These are phyloP conservation scores for Dactylellina haptotyla DNA, from an alignment of 2,329 filamentous ascomycete genomes.

Conservation along the genomic window DNA sequence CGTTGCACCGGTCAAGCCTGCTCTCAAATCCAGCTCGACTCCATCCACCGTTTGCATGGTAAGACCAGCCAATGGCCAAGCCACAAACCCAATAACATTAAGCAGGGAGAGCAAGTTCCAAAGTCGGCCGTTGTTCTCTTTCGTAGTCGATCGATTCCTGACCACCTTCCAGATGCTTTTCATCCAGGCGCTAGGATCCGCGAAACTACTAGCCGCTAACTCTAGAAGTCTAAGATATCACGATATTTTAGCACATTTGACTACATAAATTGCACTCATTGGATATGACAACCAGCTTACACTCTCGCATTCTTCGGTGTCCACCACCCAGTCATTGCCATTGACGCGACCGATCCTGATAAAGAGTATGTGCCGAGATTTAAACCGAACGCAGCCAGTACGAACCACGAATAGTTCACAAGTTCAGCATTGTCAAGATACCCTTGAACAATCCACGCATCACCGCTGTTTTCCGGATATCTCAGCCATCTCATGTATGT, in stretches of 20 bases:
- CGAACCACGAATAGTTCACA: slow-evolving; percentile 33
- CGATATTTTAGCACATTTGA: slow-evolving; percentile 3
- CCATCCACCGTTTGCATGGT: slow-evolving; percentile 36
- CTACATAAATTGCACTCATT: neutral
- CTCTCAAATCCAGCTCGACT: neutral
- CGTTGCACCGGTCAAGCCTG: neutral
- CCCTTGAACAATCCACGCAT: neutral
- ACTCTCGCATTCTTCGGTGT: neutral
- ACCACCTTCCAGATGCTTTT: neutral
- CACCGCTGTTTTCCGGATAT: slow-evolving; percentile 5
- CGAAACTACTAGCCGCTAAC: neutral
- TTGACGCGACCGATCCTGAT: slow-evolving; percentile 12
- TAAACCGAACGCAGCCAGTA: slow-evolving; percentile 6
- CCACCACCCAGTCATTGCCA: slow-evolving; percentile 9
- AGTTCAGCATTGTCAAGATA: slow-evolving; percentile 23
- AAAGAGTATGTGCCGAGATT: slow-evolving; percentile 20
- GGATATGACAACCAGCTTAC: neutral
- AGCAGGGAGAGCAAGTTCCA: slow-evolving; percentile 16
- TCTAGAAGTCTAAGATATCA: slow-evolving; percentile 8
- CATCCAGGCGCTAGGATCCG: slow-evolving; percentile 12
- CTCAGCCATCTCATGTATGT: slow-evolving; percentile 33
- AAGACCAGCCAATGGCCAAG: slow-evolving; percentile 32
- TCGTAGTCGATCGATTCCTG: neutral
- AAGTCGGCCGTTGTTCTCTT: neutral
- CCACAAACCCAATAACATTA: slow-evolving; percentile 13